Evolutionary conservation across 2,329 filamentous ascomycete species (phyloP).

Genomic region (Colletotrichum camelliae): DNA sequence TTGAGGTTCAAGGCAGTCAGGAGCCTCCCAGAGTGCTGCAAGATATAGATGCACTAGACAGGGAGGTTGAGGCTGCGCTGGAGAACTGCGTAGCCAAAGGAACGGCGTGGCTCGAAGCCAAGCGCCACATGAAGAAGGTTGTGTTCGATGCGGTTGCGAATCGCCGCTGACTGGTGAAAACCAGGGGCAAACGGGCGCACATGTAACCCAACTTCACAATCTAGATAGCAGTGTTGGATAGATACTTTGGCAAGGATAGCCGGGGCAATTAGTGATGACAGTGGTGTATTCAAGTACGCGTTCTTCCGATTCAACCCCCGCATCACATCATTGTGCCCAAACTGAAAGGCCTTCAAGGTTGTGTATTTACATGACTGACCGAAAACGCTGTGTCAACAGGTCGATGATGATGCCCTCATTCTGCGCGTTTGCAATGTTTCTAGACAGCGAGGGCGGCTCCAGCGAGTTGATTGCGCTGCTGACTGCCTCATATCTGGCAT

Average conservation of each 20-base stretch:
- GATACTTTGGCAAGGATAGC: neutral
- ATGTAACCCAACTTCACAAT: neutral
- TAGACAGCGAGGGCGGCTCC: neutral
- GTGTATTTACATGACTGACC: neutral
- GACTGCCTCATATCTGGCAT: neutral
- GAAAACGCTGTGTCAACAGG: neutral
- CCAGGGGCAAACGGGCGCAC: neutral
- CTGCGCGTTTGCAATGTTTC: neutral
- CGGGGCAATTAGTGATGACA: neutral
- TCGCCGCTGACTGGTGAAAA: neutral
- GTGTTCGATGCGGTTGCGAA: neutral
- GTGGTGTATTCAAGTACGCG: neutral
- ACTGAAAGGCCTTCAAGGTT: too few species aligned
- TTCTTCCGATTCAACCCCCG: neutral
- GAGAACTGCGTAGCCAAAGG: neutral
- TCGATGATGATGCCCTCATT: neutral
- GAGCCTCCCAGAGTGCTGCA: neutral
- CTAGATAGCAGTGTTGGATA: neutral
- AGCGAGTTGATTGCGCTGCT: neutral
- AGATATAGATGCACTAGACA: neutral
- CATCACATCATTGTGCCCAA: neutral
- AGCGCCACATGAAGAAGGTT: neutral
- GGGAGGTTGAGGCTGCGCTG: neutral
- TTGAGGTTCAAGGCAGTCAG: neutral
- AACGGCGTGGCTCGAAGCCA: neutral